Percentiles rank a stretch among this genome's conserved stretches.
Conservation (phyloP, 2,329 filamentous ascomycete genomes). For the Colletotrichum lupini region DNA sequence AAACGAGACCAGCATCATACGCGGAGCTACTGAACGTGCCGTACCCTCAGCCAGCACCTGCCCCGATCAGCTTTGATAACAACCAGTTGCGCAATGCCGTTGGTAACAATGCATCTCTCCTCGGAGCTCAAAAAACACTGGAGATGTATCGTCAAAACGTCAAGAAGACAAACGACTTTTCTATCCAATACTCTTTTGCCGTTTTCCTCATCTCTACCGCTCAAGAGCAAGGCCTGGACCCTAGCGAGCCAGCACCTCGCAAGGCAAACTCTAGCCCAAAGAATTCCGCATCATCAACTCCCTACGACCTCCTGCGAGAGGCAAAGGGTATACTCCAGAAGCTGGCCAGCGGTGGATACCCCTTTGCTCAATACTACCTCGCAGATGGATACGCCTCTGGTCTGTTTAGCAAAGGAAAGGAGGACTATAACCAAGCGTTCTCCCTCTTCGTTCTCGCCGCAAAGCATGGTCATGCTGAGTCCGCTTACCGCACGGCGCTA, state of each 20-base stretch:
- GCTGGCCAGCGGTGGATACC: conserved; percentile 87
- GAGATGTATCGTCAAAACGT: conserved; percentile 98
- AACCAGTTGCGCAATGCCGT: conserved; percentile 81
- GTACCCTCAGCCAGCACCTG: conserved; percentile 81
- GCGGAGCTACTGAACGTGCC: conserved; percentile 73
- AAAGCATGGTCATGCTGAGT: conserved; percentile 97
- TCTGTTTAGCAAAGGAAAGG: conserved; percentile 92
- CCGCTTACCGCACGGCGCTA: conserved; percentile 89
- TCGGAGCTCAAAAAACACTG: conserved; percentile 92
- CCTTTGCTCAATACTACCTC: conserved; percentile 97
- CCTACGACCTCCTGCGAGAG: conserved; percentile 83
- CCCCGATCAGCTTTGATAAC: conserved; percentile 81
- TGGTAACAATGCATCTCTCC: conserved; percentile 88
- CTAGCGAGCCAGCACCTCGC: conserved; percentile 56
- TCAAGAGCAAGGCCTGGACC: conserved; percentile 76
- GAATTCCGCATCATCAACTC: conserved; percentile 55
- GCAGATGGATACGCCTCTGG: conserved; percentile 95
- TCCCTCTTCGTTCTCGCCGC: conserved; percentile 92
- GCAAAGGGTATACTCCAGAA: conserved; percentile 90
- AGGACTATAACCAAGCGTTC: conserved; percentile 92
- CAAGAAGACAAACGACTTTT: conserved; percentile 93
- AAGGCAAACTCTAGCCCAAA: conserved; percentile 60
- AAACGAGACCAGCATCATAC: conserved; percentile 64
- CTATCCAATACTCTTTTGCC: conserved; percentile 95
- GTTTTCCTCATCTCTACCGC: conserved; percentile 93